These are phyloP conservation scores for Pythium insidiosum DNA, from an alignment of 352 stramenopile genomes.

Conservation along the genomic window DNA sequence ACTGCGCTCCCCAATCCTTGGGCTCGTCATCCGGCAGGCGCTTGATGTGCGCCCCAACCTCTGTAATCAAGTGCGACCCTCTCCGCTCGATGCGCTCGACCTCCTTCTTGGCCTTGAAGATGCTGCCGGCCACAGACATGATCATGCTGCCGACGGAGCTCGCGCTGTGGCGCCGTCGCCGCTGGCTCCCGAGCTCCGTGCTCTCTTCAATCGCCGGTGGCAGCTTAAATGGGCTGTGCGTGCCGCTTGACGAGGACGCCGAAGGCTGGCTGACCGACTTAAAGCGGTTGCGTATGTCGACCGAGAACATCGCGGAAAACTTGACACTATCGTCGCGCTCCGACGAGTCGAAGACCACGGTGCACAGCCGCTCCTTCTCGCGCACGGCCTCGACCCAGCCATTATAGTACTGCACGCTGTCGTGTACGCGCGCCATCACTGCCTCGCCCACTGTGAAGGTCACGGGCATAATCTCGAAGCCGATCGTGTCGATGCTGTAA, in stretches of 20 bases:
- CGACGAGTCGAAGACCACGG: conserved; percentile 64
- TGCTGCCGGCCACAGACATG: conserved; percentile 37
- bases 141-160: conserved; percentile 52
- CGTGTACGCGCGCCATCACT: conserved; percentile 51
- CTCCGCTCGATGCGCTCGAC: conserved; percentile 22
- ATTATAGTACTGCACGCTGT: conserved; percentile 48
- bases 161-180: conserved; percentile 28
- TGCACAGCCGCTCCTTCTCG: conserved; percentile 49
- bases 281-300: conserved; percentile 39
- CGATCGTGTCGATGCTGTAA: conserved; percentile 69
- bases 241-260: conserved; percentile 30
- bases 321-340: conserved; percentile 49
- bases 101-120: conserved; percentile 36
- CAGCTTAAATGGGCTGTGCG: conserved; percentile 6
- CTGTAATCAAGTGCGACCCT: conserved; percentile 23
- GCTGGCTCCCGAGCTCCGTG: background rate
- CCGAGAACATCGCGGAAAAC: conserved; percentile 64
- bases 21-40: background rate
- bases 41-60: conserved; percentile 13
- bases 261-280: conserved; percentile 24
- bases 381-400: conserved; percentile 43
- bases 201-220: conserved; percentile 14
- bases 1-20: too few relatives aligned
- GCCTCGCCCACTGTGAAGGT: conserved; percentile 44
- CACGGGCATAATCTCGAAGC: conserved; percentile 53